Evolutionary conservation across 2,329 filamentous ascomycete genomes (phyloP).

Genomic region (Fusarium oxysporum): DNA sequence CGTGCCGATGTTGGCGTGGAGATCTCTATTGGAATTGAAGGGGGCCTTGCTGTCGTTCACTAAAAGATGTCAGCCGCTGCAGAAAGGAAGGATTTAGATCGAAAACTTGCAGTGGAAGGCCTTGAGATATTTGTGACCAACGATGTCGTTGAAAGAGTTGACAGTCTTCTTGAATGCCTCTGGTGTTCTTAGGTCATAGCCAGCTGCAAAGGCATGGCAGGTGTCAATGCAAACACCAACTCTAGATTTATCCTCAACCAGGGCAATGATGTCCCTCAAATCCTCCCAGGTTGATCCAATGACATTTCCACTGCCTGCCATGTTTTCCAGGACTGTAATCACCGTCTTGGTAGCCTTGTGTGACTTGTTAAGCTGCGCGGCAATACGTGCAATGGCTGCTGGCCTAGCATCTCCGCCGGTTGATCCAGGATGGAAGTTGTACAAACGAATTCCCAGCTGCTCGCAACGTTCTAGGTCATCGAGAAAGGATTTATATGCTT

Average conservation of each 20-base stretch:
- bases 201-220: constrained; percentile 94
- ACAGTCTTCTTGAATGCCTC: constrained; percentile 80
- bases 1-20: constrained; percentile 96
- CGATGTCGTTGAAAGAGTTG: constrained; percentile 77
- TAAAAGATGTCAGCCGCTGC: constrained; percentile 34
- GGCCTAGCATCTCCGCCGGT: constrained; percentile 74
- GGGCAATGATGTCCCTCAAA: constrained; percentile 82
- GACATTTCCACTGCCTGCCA: constrained; percentile 90
- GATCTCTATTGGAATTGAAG: constrained; percentile 80
- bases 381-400: constrained; percentile 82
- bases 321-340: constrained; percentile 90
- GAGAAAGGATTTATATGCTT: constrained; percentile 87
- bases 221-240: constrained; percentile 97
- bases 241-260: constrained; percentile 82
- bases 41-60: constrained; percentile 97
- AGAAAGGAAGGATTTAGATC: not conserved
- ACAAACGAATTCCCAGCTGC: constrained; percentile 85
- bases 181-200: constrained; percentile 86
- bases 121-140: constrained; percentile 83
- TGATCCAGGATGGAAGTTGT: constrained; percentile 97
- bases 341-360: constrained; percentile 81
- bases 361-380: constrained; percentile 82
- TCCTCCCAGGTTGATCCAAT: constrained; percentile 90
- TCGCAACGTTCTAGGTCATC: constrained; percentile 91
- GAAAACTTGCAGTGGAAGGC: constrained; percentile 75